Conservation (phyloP, 2,329 filamentous ascomycete species). For the Cadophora gregata region DNA sequence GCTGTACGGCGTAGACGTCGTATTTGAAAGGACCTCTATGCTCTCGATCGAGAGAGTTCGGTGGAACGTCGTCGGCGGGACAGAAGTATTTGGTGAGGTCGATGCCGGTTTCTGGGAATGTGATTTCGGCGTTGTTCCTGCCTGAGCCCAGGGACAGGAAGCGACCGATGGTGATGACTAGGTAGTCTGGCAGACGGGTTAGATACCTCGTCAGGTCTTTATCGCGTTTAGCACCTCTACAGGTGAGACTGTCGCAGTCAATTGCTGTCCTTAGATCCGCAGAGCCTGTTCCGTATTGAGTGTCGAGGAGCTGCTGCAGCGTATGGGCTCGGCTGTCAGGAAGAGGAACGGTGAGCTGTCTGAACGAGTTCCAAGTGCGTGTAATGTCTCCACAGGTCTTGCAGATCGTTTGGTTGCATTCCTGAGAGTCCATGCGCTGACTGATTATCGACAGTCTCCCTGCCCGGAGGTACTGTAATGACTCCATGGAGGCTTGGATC, state of each 20-base stretch:
- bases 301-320: neutral
- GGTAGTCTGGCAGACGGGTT: slow-evolving; percentile 23
- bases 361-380: neutral
- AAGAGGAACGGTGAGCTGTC: neutral
- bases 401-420: slow-evolving; percentile 8
- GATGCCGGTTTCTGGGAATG: slow-evolving; percentile 15
- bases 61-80: slow-evolving; percentile 45
- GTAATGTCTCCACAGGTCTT: neutral
- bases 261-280: neutral
- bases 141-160: slow-evolving; percentile 1
- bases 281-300: neutral
- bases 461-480: neutral
- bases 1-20: slow-evolving; percentile 83
- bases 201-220: slow-evolving; percentile 19
- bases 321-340: neutral
- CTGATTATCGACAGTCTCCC: neutral
- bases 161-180: slow-evolving; percentile 26
- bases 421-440: slow-evolving; percentile 14
- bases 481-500: neutral
- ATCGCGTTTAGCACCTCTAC: slow-evolving; percentile 9
- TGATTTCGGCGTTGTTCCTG: slow-evolving; percentile 12
- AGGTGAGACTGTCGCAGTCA: slow-evolving; percentile 16
- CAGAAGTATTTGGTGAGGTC: slow-evolving; percentile 53
- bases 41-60: slow-evolving; percentile 41
- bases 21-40: slow-evolving; percentile 70